Evolutionary conservation across 2,329 filamentous ascomycete genomes (phyloP), one percentile per base, ranked within the genome.

Genomic region (Fusarium sp.): DNA sequence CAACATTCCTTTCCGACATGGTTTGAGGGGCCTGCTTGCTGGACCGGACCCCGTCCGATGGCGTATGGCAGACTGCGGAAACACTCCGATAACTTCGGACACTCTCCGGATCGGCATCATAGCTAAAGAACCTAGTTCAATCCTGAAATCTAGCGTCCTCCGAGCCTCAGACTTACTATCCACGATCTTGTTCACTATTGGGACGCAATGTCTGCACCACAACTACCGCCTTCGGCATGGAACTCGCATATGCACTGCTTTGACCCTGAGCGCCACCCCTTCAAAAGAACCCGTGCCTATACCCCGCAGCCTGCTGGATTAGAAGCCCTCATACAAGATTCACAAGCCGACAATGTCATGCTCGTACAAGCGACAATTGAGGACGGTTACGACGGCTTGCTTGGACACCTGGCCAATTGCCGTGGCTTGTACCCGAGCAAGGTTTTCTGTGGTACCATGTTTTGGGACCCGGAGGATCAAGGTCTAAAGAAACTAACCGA

Each of bases 281-380:
- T 48, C 13, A 62, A 62, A 43, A 7, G 2, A 26, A 52, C 45
- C 2, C 46, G 59, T 4, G 10, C 56, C 6, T 63, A 63, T 7
- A 61, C 57, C 11, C 40, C 59, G 10, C 33, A 61, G 13, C 28
- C 56, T 15, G 59, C 59, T 4, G 33, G 3, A 1, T 10, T 46
- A 5, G 1, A 38, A 1, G n/a, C 8, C 4, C 42, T 62, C 0
- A 17, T 63, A 3, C 3, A 43, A 5, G 39, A 54, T n/a, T 61
- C 46, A 7, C 42, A 22, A 5, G 26, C 40, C 0, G 40, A 46
- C 1, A 61, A 62, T 14, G 18, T 63, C 15, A 54, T 63, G 57
- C 33, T 63, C 5, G 46, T 63, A 6, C 59, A 63, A 11, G 57
- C 56, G 2, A 61, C 57, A 1, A 61, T 62, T 24, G 56, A 62